phyloP scores from a whole-genome alignment of 495 filamentous ascomycete genomes.

The Aspergillus nidulans region DNA sequence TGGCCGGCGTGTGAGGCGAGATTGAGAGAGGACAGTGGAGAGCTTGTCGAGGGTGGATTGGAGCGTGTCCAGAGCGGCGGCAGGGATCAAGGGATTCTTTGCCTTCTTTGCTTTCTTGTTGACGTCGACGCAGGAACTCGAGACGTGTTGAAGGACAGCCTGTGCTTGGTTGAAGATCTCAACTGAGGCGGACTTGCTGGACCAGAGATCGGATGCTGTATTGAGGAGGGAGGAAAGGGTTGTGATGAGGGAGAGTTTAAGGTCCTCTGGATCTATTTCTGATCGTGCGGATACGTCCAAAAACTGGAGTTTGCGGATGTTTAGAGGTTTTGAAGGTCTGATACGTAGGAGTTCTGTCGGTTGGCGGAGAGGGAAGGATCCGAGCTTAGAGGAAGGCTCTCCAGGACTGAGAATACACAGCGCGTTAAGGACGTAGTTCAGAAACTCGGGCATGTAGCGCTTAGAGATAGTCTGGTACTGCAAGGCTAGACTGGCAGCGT shows the following conservation, averaged over 20 bases:
- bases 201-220: slow-evolving; percentile 59
- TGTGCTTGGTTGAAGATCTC: slow-evolving; percentile 65
- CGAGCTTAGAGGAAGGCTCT: slow-evolving; percentile 36
- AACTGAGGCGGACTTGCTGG: slow-evolving; percentile 60
- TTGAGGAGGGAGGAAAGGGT: slow-evolving; percentile 55
- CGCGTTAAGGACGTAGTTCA: slow-evolving; percentile 75
- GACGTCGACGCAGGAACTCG: slow-evolving; percentile 39
- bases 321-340: slow-evolving; percentile 22
- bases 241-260: slow-evolving; percentile 56
- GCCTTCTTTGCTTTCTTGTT: slow-evolving; percentile 22
- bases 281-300: slow-evolving; percentile 46
- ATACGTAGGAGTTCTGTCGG: slow-evolving; percentile 51
- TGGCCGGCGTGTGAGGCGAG: slow-evolving; percentile 63
- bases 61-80: slow-evolving; percentile 31
- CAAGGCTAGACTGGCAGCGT: slow-evolving; percentile 67
- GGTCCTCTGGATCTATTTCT: slow-evolving; percentile 27
- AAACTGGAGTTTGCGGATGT: slow-evolving; percentile 37
- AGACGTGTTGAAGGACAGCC: slow-evolving; percentile 52
- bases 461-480: slow-evolving; percentile 78
- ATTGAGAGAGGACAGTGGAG: slow-evolving; percentile 41
- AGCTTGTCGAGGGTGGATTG: slow-evolving; percentile 39
- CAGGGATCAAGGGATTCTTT: slow-evolving; percentile 36
- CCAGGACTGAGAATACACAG: slow-evolving; percentile 62
- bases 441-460: slow-evolving; percentile 81
- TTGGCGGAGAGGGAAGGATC: slow-evolving; percentile 60